phyloP scores from a whole-genome alignment of 2,329 filamentous ascomycete genomes.

The Acarospora socialis region DNA sequence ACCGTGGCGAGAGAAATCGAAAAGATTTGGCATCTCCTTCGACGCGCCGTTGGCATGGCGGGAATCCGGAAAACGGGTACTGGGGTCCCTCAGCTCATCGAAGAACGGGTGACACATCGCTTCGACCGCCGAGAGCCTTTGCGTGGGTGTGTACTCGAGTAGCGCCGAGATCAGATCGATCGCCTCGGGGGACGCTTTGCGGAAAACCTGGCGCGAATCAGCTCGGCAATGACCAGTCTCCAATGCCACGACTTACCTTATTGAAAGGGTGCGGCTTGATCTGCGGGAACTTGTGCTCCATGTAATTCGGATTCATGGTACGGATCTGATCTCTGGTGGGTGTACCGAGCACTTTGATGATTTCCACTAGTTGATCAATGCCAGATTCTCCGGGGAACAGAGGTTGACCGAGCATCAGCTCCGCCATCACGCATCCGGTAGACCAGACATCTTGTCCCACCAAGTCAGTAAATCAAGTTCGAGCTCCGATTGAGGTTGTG shows the following conservation, averaged over 20 bases:
- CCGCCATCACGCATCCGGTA: slow-evolving; percentile 97
- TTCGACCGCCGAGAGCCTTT: slow-evolving; percentile 82
- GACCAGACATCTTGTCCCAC: slow-evolving; percentile 78
- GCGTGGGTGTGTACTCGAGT: slow-evolving; percentile 92
- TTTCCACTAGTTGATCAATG: slow-evolving; percentile 96
- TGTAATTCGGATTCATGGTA: slow-evolving; percentile 99
- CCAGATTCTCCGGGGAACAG: slow-evolving; percentile 96
- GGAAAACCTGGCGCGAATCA: slow-evolving; percentile 55
- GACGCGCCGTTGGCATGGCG: slow-evolving; percentile 69
- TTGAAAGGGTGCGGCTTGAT: slow-evolving; percentile 99
- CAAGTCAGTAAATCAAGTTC: slow-evolving; percentile 10
- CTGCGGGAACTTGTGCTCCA: slow-evolving; percentile 99
- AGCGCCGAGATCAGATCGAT: slow-evolving; percentile 90
- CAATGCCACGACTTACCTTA: slow-evolving; percentile 42
- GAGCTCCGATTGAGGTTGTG: background rate
- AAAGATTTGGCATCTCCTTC: slow-evolving; percentile 73
- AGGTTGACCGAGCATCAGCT: slow-evolving; percentile 95
- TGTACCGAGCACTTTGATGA: slow-evolving; percentile 96
- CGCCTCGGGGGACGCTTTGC: slow-evolving; percentile 82
- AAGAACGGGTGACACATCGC: slow-evolving; percentile 99
- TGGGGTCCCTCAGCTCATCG: slow-evolving; percentile 87
- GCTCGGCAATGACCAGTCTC: slow-evolving; percentile 7
- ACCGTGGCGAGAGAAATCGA: slow-evolving; percentile 93
- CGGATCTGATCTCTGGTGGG: slow-evolving; percentile 95
- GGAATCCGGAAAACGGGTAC: slow-evolving; percentile 82